These are phyloP conservation scores for Pestalotiopsis sp. DNA, from an alignment of 2,329 filamentous ascomycete species.

Conservation along the genomic window DNA sequence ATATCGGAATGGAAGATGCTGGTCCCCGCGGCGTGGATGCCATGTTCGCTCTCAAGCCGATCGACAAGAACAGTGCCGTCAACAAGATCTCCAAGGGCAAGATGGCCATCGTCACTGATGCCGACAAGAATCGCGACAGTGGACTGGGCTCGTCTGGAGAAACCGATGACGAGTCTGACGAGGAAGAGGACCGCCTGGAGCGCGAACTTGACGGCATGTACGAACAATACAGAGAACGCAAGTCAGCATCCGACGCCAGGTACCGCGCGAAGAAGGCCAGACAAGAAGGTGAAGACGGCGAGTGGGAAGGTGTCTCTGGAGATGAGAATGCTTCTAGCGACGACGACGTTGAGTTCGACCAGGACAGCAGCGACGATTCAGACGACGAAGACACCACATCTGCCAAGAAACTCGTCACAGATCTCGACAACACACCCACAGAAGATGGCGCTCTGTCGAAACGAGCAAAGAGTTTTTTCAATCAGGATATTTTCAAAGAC, in stretches of 20 bases:
- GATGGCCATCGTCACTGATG: slow-evolving; percentile 69
- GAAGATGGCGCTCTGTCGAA: slow-evolving; percentile 71
- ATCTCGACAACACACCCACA: slow-evolving; percentile 57
- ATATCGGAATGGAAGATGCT: slow-evolving; percentile 88
- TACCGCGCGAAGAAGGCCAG: slow-evolving; percentile 87
- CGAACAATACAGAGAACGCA: slow-evolving; percentile 78
- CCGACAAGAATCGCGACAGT: slow-evolving; percentile 62
- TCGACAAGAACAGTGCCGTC: slow-evolving; percentile 75
- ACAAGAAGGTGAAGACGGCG: slow-evolving; percentile 78
- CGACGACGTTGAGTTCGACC: slow-evolving; percentile 58
- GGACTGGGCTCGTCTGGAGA: slow-evolving; percentile 56
- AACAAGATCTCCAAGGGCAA: slow-evolving; percentile 73
- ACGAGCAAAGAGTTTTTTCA: slow-evolving; percentile 86
- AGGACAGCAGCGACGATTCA: slow-evolving; percentile 64
- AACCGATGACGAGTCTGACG: slow-evolving; percentile 67
- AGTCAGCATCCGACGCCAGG: slow-evolving; percentile 81
- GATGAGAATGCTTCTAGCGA: slow-evolving; percentile 61
- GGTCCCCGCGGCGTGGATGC: slow-evolving; percentile 77
- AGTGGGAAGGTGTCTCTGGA: slow-evolving; percentile 88
- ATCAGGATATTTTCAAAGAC: slow-evolving; percentile 90
- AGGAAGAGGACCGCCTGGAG: slow-evolving; percentile 81
- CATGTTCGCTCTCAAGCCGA: slow-evolving; percentile 82
- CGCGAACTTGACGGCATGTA: slow-evolving; percentile 87
- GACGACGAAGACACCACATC: slow-evolving; percentile 53
- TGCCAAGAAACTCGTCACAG: slow-evolving; percentile 59